Conservation (phyloP, 2,329 filamentous ascomycete genomes). For the Exophiala sp. region DNA sequence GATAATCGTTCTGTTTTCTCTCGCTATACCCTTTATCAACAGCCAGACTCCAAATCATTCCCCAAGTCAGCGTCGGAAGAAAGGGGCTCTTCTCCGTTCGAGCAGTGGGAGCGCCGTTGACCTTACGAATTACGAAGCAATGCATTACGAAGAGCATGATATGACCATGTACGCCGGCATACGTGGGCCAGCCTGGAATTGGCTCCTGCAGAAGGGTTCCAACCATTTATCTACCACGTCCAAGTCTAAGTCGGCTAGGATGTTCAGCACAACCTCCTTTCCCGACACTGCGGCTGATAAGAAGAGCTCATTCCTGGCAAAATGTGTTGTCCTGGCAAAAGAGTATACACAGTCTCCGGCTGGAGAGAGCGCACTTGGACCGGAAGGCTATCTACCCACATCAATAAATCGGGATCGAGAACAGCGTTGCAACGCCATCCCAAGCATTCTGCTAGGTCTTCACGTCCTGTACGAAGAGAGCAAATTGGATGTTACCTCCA, state of each 20-base stretch:
- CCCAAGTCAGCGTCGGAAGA: constrained; percentile 38
- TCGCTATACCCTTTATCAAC: constrained; percentile 59
- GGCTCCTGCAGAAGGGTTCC: constrained; percentile 46
- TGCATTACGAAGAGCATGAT: constrained; percentile 46
- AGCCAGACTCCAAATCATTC: constrained; percentile 31
- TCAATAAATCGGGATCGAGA: constrained; percentile 52
- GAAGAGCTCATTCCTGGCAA: constrained; percentile 38
- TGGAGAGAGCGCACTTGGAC: constrained; percentile 55
- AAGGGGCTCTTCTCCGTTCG: constrained; percentile 45
- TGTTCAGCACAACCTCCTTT: constrained; percentile 43
- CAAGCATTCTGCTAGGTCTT: constrained; percentile 68
- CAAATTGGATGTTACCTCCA: constrained; percentile 67
- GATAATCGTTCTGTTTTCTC: constrained; percentile 60
- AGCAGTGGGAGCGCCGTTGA: constrained; percentile 43
- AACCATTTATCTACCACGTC: not conserved
- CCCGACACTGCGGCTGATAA: constrained; percentile 2
- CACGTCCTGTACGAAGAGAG: constrained; percentile 88
- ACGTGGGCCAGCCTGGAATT: constrained; percentile 65
- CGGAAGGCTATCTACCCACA: constrained; percentile 64
- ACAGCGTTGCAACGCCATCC: constrained; percentile 60
- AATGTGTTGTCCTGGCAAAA: constrained; percentile 57
- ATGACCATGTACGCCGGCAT: constrained; percentile 46
- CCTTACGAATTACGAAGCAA: constrained; percentile 41
- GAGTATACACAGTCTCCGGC: constrained; percentile 61
- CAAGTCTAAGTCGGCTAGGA: constrained; percentile 43